Conservation (phyloP, 2,329 filamentous ascomycete genomes). For the Sporothrix humicola region DNA sequence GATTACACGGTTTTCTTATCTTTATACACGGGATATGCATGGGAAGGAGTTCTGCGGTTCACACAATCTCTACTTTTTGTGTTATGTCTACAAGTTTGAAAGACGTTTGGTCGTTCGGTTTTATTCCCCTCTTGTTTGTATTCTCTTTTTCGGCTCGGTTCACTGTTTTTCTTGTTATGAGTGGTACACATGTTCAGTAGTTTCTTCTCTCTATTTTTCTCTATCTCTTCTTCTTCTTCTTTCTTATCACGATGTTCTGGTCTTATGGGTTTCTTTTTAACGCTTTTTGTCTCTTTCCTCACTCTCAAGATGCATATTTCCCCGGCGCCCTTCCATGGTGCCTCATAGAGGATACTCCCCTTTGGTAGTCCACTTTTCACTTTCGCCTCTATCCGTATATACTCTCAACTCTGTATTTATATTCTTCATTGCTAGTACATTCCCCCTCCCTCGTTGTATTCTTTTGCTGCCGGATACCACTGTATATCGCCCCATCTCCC, state of each 20-base stretch:
- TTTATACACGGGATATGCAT: conserved; percentile 16
- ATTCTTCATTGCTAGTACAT: background rate
- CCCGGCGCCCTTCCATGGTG: background rate
- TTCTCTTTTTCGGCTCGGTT: background rate
- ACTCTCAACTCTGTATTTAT: background rate
- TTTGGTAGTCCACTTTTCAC: background rate
- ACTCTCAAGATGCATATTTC: background rate
- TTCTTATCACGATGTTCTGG: background rate
- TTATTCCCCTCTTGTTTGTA: conserved; percentile 7
- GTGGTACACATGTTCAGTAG: background rate
- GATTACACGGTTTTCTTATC: background rate
- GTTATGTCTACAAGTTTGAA: background rate
- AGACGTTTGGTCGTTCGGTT: background rate
- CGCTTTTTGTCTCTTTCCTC: background rate
- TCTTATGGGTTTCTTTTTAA: background rate
- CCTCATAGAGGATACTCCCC: background rate
- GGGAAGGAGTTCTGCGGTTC: conserved; percentile 14
- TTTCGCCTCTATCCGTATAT: background rate
- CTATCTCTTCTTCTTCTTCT: too few species aligned
- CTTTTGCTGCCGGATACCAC: too few species aligned
- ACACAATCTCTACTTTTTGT: background rate
- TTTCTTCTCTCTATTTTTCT: background rate
- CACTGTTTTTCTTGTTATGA: too few species aligned
- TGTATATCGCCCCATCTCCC: too few species aligned
- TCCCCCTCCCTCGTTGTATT: too few species aligned